A percentile compares a stretch with the other conserved stretches of the same genome.
These are phyloP conservation scores for Elsinoe necatrix DNA, from an alignment of 2,329 filamentous ascomycete genomes.

Conservation along the genomic window DNA sequence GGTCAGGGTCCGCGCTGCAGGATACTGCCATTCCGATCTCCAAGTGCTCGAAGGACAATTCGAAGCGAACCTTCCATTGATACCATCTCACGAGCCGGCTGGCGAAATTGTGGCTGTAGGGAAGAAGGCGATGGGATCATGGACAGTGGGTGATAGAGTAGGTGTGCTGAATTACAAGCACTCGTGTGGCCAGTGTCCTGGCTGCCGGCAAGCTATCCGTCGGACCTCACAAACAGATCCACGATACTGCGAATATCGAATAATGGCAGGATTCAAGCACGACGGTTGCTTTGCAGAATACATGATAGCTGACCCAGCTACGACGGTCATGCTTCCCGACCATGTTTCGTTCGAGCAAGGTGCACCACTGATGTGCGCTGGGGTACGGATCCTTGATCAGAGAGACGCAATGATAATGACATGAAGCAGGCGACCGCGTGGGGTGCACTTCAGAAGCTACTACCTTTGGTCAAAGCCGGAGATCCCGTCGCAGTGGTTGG, in stretches of 20 bases:
- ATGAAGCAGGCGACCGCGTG: not conserved
- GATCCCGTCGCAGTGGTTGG: constrained; percentile 39
- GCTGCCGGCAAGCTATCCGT: not conserved
- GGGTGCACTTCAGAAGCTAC: not conserved
- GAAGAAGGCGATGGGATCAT: not conserved
- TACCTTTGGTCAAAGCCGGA: constrained; percentile 21
- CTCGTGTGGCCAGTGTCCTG: not conserved
- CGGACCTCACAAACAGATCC: not conserved
- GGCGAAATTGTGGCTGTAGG: not conserved
- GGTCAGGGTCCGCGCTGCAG: not conserved
- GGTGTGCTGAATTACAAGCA: constrained; percentile 9
- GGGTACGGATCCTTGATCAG: not conserved
- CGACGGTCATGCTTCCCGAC: not conserved
- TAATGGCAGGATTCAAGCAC: constrained; percentile 2
- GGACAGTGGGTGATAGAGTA: constrained; percentile 3
- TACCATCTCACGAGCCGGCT: constrained; percentile 4
- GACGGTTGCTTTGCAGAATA: constrained; percentile 4
- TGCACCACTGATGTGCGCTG: constrained; percentile 1
- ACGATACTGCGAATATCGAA: not conserved
- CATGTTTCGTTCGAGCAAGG: constrained; percentile 1
- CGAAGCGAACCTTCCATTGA: not conserved
- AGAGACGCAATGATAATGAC: not conserved
- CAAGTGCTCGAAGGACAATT: constrained; percentile 5
- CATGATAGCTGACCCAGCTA: constrained; percentile 1
- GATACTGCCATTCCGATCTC: not conserved